Evolutionary conservation across 169 alveolate genomes (phyloP).

Genomic region (Cyclospora cayetanensis): DNA sequence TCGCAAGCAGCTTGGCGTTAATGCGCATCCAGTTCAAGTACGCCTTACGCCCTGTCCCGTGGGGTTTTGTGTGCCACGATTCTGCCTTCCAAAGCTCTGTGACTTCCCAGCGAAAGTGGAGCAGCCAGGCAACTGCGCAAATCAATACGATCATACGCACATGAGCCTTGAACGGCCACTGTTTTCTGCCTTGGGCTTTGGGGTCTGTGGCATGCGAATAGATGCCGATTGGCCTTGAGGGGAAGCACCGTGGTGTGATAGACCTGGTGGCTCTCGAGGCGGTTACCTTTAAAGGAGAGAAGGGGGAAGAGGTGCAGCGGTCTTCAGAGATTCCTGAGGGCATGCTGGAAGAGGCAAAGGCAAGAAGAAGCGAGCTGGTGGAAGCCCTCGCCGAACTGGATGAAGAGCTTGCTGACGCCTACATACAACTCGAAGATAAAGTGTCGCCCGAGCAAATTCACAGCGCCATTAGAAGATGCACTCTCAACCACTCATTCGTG

Average conservation of each 20-base stretch:
- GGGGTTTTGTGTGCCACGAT: not conserved
- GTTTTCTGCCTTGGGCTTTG: not conserved
- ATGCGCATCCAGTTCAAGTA: conserved; percentile 83
- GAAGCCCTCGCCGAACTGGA: conserved; percentile 93
- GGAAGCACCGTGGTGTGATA: conserved; percentile 85
- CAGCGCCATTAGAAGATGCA: conserved; percentile 74
- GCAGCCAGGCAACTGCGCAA: too few relatives aligned
- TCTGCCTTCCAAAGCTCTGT: too few relatives aligned
- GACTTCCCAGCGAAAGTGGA: too few relatives aligned
- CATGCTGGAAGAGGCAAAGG: conserved; percentile 55
- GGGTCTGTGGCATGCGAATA: not conserved
- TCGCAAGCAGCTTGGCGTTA: conserved; percentile 89
- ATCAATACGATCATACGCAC: too few relatives aligned
- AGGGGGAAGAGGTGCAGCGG: conserved; percentile 83
- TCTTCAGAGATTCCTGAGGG: conserved; percentile 85
- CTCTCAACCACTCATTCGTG: conserved; percentile 79
- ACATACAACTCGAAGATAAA: conserved; percentile 77
- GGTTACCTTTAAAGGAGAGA: conserved; percentile 88
- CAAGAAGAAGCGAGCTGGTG: conserved; percentile 82
- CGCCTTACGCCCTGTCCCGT: not conserved
- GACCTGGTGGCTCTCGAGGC: conserved; percentile 89
- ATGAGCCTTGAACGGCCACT: not conserved
- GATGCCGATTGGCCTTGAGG: conserved; percentile 91
- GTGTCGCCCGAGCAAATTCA: not conserved
- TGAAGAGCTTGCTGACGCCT: conserved; percentile 92